These are phyloP conservation scores for Graphium sp. DNA, from an alignment of 2,329 filamentous ascomycete species.

Conservation along the genomic window DNA sequence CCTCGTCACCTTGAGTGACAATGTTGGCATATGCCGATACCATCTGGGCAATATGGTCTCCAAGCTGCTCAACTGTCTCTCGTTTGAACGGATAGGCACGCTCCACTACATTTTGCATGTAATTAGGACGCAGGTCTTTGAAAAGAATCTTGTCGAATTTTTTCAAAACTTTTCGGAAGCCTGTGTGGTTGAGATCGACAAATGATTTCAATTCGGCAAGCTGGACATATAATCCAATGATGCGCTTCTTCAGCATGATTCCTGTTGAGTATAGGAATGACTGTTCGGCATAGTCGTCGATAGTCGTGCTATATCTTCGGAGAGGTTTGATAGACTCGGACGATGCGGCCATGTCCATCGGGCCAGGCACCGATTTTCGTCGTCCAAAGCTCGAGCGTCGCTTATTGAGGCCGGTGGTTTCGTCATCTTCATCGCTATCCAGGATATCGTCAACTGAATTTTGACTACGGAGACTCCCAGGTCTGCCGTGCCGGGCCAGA, in stretches of 20 bases:
- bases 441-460: conserved; percentile 43
- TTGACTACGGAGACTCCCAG: conserved; percentile 21
- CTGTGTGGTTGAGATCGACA: conserved; percentile 88
- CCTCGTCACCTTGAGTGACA: conserved; percentile 65
- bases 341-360: conserved; percentile 44
- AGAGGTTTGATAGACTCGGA: conserved; percentile 38
- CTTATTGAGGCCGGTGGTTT: conserved; percentile 35
- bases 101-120: conserved; percentile 59
- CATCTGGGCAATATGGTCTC: conserved; percentile 55
- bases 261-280: conserved; percentile 47
- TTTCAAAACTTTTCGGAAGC: conserved; percentile 90
- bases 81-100: conserved; percentile 68
- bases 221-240: conserved; percentile 74
- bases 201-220: conserved; percentile 93
- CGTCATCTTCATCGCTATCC: conserved; percentile 46
- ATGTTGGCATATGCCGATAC: conserved; percentile 69
- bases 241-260: conserved; percentile 84
- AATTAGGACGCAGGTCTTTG: conserved; percentile 58
- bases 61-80: conserved; percentile 52
- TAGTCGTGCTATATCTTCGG: conserved; percentile 48
- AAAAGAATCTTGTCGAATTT: conserved; percentile 97
- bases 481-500: conserved; percentile 8
- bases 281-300: conserved; percentile 67
- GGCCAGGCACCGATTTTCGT: conserved; percentile 13
- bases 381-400: conserved; percentile 20